Conservation (phyloP, 2,329 filamentous ascomycete species). For the Penicillium expansum region DNA sequence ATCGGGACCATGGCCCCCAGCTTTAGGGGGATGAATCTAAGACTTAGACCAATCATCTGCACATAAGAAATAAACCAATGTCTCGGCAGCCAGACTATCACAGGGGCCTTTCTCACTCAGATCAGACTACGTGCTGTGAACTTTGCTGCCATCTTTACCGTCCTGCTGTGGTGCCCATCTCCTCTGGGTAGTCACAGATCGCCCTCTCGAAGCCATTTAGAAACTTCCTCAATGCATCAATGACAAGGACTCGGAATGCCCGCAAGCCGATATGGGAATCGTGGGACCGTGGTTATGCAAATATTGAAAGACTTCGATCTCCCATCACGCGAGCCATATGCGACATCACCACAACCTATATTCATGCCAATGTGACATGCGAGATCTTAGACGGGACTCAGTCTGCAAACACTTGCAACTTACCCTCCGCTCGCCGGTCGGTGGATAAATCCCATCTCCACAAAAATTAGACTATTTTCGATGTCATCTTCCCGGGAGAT, state of each 20-base stretch:
- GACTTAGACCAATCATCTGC: too few relatives aligned
- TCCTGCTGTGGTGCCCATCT: not conserved
- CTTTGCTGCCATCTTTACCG: not conserved
- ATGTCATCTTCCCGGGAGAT: not conserved
- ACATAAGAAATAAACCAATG: too few relatives aligned
- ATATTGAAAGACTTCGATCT: not conserved
- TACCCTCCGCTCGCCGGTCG: not conserved
- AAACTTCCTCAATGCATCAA: not conserved
- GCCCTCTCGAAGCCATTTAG: not conserved
- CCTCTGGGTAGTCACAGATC: not conserved
- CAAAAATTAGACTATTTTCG: not conserved
- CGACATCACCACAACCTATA: not conserved
- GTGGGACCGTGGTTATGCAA: not conserved
- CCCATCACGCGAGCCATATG: not conserved
- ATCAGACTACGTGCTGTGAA: not conserved
- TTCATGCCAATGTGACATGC: not conserved
- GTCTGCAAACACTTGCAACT: not conserved
- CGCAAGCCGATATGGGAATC: conserved; percentile 2
- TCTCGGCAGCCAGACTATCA: conserved; percentile 1
- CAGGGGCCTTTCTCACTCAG: not conserved
- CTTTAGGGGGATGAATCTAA: too few relatives aligned
- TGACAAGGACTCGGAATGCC: not conserved
- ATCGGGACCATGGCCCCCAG: too few relatives aligned
- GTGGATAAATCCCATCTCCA: not conserved
- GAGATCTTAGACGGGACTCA: not conserved